Conservation (phyloP, 306 rosid species). For the Sesbania bispinosa region DNA sequence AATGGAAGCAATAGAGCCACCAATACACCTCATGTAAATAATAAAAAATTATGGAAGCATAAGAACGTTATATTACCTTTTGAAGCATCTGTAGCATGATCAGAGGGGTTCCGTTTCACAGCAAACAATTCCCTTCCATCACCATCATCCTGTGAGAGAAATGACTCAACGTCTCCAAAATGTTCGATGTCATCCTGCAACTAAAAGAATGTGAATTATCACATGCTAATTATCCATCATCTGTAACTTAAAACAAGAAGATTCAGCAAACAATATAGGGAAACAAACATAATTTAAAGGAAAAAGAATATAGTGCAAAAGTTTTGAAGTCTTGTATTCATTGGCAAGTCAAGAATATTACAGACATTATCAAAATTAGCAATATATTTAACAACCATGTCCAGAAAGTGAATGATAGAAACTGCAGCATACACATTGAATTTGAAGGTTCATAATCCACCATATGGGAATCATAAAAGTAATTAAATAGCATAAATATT, state of each 20-base stretch:
- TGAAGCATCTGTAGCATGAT: slow-evolving; percentile 76
- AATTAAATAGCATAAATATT: slow-evolving; percentile 1
- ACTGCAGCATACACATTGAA: neutral
- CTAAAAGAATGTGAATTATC: slow-evolving; percentile 25
- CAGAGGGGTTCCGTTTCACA: slow-evolving; percentile 70
- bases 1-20: slow-evolving; percentile 25
- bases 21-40: slow-evolving; percentile 20
- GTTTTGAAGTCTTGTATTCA: neutral
- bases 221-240: neutral
- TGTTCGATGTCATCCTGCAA: slow-evolving; percentile 87
- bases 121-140: slow-evolving; percentile 94
- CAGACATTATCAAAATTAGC: neutral
- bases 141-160: slow-evolving; percentile 83
- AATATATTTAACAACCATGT: slow-evolving; percentile 9
- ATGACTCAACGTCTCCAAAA: slow-evolving; percentile 93
- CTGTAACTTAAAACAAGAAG: slow-evolving; percentile 4
- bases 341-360: slow-evolving; percentile 2
- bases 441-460: neutral
- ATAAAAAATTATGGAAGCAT: slow-evolving; percentile 21
- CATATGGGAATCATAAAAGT: neutral
- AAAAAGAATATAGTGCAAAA: neutral
- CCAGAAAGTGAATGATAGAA: neutral
- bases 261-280: slow-evolving; percentile 16
- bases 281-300: neutral
- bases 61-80: slow-evolving; percentile 56